These are phyloP conservation scores for Gastrolobium villosum DNA, from an alignment of 306 rosid species.

Conservation along the genomic window DNA sequence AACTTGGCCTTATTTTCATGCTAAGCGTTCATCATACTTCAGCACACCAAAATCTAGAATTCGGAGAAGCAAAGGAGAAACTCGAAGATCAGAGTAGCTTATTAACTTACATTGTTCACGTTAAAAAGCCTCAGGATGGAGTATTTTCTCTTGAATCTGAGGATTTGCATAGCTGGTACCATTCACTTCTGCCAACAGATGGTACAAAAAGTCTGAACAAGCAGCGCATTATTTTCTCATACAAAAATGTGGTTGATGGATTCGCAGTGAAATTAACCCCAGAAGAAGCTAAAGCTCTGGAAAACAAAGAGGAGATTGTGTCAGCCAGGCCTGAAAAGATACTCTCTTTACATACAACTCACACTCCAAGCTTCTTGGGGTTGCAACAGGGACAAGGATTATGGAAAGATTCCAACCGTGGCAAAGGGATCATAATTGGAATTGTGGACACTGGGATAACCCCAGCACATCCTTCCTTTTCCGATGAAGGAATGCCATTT, in stretches of 20 bases:
- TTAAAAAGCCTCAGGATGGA: constrained; percentile 49
- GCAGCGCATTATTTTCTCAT: constrained; percentile 53
- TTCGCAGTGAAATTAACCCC: constrained; percentile 68
- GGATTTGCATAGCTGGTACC: constrained; percentile 60
- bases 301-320: constrained; percentile 62
- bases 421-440: constrained; percentile 76
- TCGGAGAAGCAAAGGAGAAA: neutral
- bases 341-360: constrained; percentile 72
- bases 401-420: constrained; percentile 62
- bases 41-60: constrained; percentile 23
- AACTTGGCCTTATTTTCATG: constrained; percentile 38
- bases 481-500: constrained; percentile 54
- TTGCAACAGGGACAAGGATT: constrained; percentile 54
- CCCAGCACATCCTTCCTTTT: constrained; percentile 71
- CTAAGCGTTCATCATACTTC: constrained; percentile 21
- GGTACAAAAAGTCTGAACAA: constrained; percentile 32
- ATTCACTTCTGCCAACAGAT: constrained; percentile 57
- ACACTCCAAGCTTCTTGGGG: constrained; percentile 72
- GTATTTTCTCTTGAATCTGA: constrained; percentile 39
- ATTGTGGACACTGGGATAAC: constrained; percentile 68
- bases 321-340: constrained; percentile 53
- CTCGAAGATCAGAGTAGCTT: constrained; percentile 31
- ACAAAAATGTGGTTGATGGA: constrained; percentile 55
- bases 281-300: constrained; percentile 62
- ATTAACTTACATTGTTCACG: constrained; percentile 62